Conservation (phyloP, 1,139 yeast genomes). For the Debaryomyces subglobosus region DNA sequence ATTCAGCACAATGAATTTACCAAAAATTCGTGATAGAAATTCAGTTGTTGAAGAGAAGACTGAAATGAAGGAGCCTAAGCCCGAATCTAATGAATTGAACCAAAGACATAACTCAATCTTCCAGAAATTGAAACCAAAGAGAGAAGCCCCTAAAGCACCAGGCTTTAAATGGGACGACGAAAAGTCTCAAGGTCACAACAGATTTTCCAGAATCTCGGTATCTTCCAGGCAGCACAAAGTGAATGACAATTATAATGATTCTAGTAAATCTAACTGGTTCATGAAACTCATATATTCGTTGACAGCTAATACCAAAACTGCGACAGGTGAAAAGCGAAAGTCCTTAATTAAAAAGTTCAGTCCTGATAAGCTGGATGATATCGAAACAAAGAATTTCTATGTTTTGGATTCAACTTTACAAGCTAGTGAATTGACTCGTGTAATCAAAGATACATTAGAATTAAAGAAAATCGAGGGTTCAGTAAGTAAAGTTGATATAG, state of each 20-base stretch:
- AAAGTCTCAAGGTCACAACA: conserved; percentile 21
- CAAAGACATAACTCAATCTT: conserved; percentile 22
- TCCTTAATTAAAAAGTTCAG: conserved; percentile 7
- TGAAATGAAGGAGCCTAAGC: background rate
- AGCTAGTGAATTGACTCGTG: conserved; percentile 34
- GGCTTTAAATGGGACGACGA: conserved; percentile 9
- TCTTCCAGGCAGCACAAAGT: conserved; percentile 12
- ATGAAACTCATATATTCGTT: conserved; percentile 37
- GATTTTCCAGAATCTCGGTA: conserved; percentile 30
- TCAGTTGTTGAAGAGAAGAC: conserved; percentile 1
- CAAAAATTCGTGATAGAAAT: conserved; percentile 9
- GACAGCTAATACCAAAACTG: conserved; percentile 15
- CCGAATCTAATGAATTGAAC: conserved; percentile 3
- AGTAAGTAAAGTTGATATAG: conserved; percentile 42
- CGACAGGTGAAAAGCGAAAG: conserved; percentile 8
- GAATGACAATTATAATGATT: conserved; percentile 13
- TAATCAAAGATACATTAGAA: conserved; percentile 45
- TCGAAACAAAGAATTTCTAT: conserved; percentile 25
- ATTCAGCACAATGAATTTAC: conserved; percentile 26
- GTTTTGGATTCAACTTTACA: conserved; percentile 38
- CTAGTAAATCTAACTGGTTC: conserved; percentile 38
- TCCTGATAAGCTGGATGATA: conserved; percentile 1
- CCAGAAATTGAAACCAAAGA: conserved; percentile 42
- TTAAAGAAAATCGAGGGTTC: conserved; percentile 57
- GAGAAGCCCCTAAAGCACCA: conserved; percentile 52